Evolutionary conservation across 805 yeast genomes (phyloP).

Genomic region (Saccharomycopsis guyanensis): DNA sequence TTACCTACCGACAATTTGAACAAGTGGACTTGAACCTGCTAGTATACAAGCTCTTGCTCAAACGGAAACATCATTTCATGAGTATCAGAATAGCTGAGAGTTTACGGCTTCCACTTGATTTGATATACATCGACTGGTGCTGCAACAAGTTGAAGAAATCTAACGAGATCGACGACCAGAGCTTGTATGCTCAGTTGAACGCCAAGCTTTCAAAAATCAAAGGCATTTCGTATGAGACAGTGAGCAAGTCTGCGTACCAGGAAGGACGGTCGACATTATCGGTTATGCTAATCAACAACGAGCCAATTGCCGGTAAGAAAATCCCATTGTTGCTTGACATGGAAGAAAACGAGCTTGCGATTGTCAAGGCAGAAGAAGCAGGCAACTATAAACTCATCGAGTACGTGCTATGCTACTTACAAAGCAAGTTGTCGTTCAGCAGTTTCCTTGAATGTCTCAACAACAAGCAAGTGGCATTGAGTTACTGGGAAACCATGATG

Average conservation of each 20-base stretch:
- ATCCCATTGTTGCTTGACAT: slow-evolving; percentile 58
- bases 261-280: slow-evolving; percentile 77
- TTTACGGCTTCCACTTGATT: slow-evolving; percentile 38
- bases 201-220: slow-evolving; percentile 35
- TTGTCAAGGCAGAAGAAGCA: slow-evolving; percentile 56
- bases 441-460: slow-evolving; percentile 60
- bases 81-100: slow-evolving; percentile 55
- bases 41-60: slow-evolving; percentile 44
- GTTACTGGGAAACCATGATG: slow-evolving; percentile 29
- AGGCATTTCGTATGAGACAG: slow-evolving; percentile 47
- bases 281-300: slow-evolving; percentile 57
- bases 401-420: slow-evolving; percentile 48
- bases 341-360: slow-evolving; percentile 65
- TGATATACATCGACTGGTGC: slow-evolving; percentile 75
- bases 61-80: slow-evolving; percentile 51
- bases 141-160: slow-evolving; percentile 55
- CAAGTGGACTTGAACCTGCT: slow-evolving; percentile 42
- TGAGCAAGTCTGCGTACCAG: slow-evolving; percentile 60
- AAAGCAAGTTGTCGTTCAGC: slow-evolving; percentile 21
- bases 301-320: slow-evolving; percentile 54
- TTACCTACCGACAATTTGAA: slow-evolving; percentile 51
- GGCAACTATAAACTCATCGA: slow-evolving; percentile 54
- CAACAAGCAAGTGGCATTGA: slow-evolving; percentile 34
- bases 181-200: slow-evolving; percentile 43
- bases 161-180: slow-evolving; percentile 47